A percentile compares a stretch with the other conserved stretches of the same genome.
These are phyloP conservation scores for Fusarium sp. DNA, from an alignment of 2,329 filamentous ascomycete species.

Conservation along the genomic window DNA sequence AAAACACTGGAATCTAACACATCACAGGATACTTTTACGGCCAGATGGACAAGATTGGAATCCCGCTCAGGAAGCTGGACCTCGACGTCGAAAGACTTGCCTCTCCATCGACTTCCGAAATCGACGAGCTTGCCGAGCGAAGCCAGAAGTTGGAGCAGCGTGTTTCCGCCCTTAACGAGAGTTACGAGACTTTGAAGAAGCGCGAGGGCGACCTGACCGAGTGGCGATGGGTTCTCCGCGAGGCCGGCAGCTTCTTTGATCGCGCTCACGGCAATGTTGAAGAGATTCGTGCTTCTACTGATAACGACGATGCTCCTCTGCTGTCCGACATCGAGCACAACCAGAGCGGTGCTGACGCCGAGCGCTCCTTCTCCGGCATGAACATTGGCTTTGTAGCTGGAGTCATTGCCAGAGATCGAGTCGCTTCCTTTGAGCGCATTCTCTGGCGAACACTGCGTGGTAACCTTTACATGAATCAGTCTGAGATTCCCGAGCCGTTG, in stretches of 20 bases:
- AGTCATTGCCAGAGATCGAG: constrained; percentile 91
- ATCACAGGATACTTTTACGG: constrained; percentile 85
- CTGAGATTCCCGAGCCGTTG: constrained; percentile 93
- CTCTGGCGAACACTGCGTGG: constrained; percentile 96
- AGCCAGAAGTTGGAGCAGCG: constrained; percentile 93
- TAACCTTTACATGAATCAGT: constrained; percentile 99
- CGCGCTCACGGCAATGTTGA: constrained; percentile 95
- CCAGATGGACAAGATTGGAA: constrained; percentile 94
- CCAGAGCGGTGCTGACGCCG: constrained; percentile 71
- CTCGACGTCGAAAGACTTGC: constrained; percentile 89
- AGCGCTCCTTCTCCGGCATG: constrained; percentile 94
- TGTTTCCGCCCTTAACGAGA: constrained; percentile 92
- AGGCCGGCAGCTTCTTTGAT: constrained; percentile 98
- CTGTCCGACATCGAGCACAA: constrained; percentile 93
- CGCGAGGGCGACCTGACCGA: constrained; percentile 96
- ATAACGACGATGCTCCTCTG: constrained; percentile 92
- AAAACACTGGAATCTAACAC: constrained; percentile 46
- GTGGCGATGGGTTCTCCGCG: constrained; percentile 97
- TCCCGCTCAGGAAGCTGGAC: constrained; percentile 88
- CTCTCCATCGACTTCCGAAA: constrained; percentile 90
- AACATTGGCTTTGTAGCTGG: constrained; percentile 99
- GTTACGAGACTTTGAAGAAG: constrained; percentile 98
- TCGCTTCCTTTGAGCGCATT: constrained; percentile 96
- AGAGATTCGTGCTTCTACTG: constrained; percentile 90
- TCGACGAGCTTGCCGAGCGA: constrained; percentile 93